Percentiles rank a stretch among this genome's conserved stretches.
Evolutionary conservation across 495 filamentous ascomycete species (phyloP).

Genomic region (Lasiosphaeriaceae sp.): DNA sequence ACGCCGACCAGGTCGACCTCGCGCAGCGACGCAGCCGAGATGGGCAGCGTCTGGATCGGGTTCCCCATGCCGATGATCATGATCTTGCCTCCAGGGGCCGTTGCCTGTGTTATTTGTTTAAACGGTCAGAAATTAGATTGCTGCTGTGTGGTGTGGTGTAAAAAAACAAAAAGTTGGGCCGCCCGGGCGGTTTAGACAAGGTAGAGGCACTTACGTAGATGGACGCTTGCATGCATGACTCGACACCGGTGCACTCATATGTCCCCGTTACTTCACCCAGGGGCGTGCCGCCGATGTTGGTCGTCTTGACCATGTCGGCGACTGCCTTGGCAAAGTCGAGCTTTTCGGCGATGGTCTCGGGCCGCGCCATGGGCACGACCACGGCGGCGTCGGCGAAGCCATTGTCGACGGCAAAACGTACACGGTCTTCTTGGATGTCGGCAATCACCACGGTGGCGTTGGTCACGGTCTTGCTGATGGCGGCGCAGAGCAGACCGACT

Average conservation of each 20-base stretch:
- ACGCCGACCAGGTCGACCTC: constrained; percentile 91
- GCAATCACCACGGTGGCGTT: constrained; percentile 59
- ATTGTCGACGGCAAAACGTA: constrained; percentile 67
- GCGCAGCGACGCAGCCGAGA: constrained; percentile 79
- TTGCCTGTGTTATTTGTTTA: constrained; percentile 37
- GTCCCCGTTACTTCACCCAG: constrained; percentile 67
- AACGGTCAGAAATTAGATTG: not conserved
- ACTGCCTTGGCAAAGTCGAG: constrained; percentile 59
- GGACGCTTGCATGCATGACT: constrained; percentile 78
- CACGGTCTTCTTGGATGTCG: constrained; percentile 70
- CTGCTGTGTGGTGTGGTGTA: not conserved
- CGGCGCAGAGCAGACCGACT: constrained; percentile 72
- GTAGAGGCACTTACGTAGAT: constrained; percentile 60
- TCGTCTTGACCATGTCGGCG: constrained; percentile 48
- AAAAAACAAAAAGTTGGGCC: no score
- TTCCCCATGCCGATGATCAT: constrained; percentile 94
- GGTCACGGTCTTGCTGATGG: constrained; percentile 49
- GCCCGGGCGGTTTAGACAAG: not conserved
- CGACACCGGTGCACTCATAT: constrained; percentile 93
- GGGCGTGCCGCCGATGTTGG: constrained; percentile 25
- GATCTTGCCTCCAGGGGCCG: constrained; percentile 72
- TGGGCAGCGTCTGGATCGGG: constrained; percentile 80
- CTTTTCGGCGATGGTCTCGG: constrained; percentile 54
- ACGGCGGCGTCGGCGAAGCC: constrained; percentile 61
- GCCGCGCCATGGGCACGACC: constrained; percentile 56